Base-by-base conservation (phyloP, 257 asterid species). In the Primulina tabacum region DNA sequence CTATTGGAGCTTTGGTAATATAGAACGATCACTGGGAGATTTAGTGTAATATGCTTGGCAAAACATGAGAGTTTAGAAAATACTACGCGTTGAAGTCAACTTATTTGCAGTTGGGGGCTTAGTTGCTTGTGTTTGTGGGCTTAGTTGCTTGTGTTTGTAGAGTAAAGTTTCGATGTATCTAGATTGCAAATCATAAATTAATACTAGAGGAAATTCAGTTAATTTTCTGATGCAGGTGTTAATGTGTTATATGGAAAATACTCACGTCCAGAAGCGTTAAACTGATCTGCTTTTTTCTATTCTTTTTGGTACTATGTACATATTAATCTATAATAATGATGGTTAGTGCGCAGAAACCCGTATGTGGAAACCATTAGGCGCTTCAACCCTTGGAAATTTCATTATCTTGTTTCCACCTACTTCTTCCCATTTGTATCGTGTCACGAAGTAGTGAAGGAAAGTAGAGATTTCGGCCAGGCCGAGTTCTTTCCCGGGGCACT, bases 401-500 rank as follows among this genome's bases (percentile, higher is more conserved):
- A 88, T 84, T 77, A 94, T 79, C 81, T 88, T 82, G 78, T 91
- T 85, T 33, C 95, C 95, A 37, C 92, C 97, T 21, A 85, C 85
- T 83, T 94, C 98, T 80, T 91, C 90, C 99, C 97, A 91, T 84
- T 81, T 88, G 90, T 94, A 94, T 76, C 78, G 85, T 10, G 97
- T 94, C 79, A 94, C 96, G 62, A 94, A 89, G 74, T 94, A 94
- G 77, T 94, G 99, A 67, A 94, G 99, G 73, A 94, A 94, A 6
- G 96, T 91, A 0, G 97, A 94, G 34, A 94, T 89, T 78, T 94
- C 99, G 11, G 99, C 99, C 74, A 94, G 76, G 17, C 99, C 99
- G 67, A 94, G 98, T 65, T 94, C 99, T 73, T 91, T 94, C 8
- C 99, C 99, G 6, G 99, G 99, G 71, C 99, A 94, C 62, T 88